Percentiles rank a stretch among this genome's conserved stretches.
These are phyloP conservation scores for Russula virescens DNA, from an alignment of 768 basidiomycete species.

Conservation along the genomic window DNA sequence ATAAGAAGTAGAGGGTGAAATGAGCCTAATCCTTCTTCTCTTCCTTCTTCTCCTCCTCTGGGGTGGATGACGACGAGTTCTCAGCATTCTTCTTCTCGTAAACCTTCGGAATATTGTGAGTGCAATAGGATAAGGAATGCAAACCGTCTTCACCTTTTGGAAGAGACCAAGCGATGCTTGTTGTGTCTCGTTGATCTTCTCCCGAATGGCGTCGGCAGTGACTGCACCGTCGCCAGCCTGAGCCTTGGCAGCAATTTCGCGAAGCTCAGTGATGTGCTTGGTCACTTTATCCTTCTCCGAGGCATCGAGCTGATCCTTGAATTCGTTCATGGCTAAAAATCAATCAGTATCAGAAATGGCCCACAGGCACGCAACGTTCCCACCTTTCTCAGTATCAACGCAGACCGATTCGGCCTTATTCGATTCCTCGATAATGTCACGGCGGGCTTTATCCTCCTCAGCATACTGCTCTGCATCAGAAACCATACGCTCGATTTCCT, in stretches of 20 bases:
- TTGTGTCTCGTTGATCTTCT: slow-evolving; percentile 91
- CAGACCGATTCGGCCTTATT: slow-evolving; percentile 96
- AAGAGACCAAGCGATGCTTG: slow-evolving; percentile 93
- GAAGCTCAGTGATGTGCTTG: slow-evolving; percentile 79
- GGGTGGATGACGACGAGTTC: slow-evolving; percentile 33
- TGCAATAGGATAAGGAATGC: background rate
- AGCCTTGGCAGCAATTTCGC: slow-evolving; percentile 85
- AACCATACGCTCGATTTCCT: slow-evolving; percentile 63
- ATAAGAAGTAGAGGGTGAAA: background rate
- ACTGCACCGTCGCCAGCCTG: slow-evolving; percentile 78
- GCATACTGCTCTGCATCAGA: slow-evolving; percentile 90
- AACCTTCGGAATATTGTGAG: slow-evolving; percentile 32
- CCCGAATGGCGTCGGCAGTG: slow-evolving; percentile 82
- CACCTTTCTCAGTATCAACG: slow-evolving; percentile 92
- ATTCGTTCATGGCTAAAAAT: slow-evolving; percentile 80
- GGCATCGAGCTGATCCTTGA: slow-evolving; percentile 46
- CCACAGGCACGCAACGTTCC: slow-evolving; percentile 18
- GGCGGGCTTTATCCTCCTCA: slow-evolving; percentile 86
- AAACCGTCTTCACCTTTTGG: slow-evolving; percentile 58
- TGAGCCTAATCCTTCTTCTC: slow-evolving; percentile 79
- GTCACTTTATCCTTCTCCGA: slow-evolving; percentile 85
- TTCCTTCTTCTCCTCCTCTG: slow-evolving; percentile 44
- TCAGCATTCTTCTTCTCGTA: slow-evolving; percentile 90
- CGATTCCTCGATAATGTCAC: slow-evolving; percentile 86
- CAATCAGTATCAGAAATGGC: slow-evolving; percentile 1